Percentiles rank a stretch among this genome's conserved stretches.
Conservation (phyloP, 2,329 filamentous ascomycete species). For the Aspergillus clavatus region DNA sequence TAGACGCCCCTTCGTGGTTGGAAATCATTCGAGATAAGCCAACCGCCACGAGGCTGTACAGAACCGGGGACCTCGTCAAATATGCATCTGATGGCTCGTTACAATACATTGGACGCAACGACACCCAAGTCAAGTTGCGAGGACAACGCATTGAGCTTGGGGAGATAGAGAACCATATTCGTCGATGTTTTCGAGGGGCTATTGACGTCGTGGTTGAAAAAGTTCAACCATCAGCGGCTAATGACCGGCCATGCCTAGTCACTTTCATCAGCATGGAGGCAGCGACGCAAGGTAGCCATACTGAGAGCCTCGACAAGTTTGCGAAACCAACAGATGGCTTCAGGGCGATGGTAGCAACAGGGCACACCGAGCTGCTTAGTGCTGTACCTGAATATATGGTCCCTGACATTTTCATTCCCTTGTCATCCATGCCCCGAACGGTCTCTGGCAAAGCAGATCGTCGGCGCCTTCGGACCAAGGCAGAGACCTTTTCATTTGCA, state of each 20-base stretch:
- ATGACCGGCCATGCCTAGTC: background rate
- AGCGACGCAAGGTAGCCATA: no score
- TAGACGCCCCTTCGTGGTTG: background rate
- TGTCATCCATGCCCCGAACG: background rate
- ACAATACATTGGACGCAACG: background rate
- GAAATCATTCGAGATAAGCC: background rate
- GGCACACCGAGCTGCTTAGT: background rate
- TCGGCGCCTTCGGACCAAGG: background rate
- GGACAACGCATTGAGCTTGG: background rate
- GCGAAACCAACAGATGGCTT: background rate
- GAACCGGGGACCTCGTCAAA: constrained; percentile 1
- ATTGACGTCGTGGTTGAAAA: background rate
- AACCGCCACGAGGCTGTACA: constrained; percentile 57
- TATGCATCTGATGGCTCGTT: background rate
- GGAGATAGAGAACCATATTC: background rate
- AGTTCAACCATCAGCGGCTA: background rate
- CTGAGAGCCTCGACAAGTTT: background rate
- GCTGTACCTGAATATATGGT: background rate
- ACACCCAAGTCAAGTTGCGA: background rate
- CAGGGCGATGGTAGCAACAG: background rate
- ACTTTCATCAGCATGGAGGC: background rate
- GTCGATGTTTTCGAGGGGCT: background rate
- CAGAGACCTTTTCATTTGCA: background rate
- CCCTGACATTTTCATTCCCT: background rate
- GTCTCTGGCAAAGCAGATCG: background rate